These are phyloP conservation scores for Aureobasidium pullulans DNA, from an alignment of 2,329 filamentous ascomycete species.

Conservation along the genomic window DNA sequence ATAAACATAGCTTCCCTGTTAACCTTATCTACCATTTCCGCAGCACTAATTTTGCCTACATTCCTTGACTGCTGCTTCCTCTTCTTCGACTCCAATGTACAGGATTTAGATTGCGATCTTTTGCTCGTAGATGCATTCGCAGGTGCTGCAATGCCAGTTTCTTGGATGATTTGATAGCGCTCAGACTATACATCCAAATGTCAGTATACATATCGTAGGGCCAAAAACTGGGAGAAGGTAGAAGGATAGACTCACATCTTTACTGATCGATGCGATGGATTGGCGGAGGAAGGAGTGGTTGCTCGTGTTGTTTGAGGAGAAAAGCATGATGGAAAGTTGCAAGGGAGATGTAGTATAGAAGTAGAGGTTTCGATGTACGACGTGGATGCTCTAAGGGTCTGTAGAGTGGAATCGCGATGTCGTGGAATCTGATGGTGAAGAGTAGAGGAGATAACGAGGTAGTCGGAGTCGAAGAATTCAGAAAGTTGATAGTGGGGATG, in stretches of 20 bases:
- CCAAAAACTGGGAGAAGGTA: too few relatives aligned
- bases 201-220: too few relatives aligned
- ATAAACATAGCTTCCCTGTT: not conserved
- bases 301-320: not conserved
- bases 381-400: too few relatives aligned
- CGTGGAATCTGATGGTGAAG: too few relatives aligned
- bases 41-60: not conserved
- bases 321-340: not conserved
- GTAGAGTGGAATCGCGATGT: too few relatives aligned
- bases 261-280: not conserved
- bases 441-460: too few relatives aligned
- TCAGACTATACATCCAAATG: not conserved
- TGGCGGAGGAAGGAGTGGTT: not conserved
- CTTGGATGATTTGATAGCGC: not conserved
- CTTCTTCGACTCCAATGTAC: not conserved
- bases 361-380: too few relatives aligned
- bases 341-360: not conserved
- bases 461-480: too few relatives aligned
- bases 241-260: not conserved
- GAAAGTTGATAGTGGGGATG: too few relatives aligned
- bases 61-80: not conserved
- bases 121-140: too few relatives aligned
- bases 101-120: not conserved
- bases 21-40: not conserved
- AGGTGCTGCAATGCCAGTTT: too few relatives aligned